These are phyloP conservation scores for Discostella pseudostelligera DNA, from an alignment of 108 stramenopile species.

Conservation along the genomic window DNA sequence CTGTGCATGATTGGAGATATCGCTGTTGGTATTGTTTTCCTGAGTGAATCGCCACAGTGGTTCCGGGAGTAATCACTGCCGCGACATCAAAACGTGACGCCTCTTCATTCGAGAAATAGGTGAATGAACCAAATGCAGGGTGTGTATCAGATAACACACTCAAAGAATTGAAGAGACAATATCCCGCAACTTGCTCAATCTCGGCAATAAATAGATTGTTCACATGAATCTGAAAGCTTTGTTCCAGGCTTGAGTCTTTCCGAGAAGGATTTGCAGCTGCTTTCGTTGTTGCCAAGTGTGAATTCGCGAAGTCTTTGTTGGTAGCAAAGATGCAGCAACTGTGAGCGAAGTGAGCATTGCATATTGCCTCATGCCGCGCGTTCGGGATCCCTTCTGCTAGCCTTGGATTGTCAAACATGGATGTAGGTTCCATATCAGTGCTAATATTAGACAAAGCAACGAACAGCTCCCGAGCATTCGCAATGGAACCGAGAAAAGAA, in stretches of 20 bases:
- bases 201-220: conserved; percentile 56
- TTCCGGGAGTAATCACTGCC: conserved; percentile 53
- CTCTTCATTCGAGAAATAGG: conserved; percentile 46
- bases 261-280: background rate
- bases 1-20: background rate
- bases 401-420: conserved; percentile 43
- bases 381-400: conserved; percentile 59
- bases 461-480: conserved; percentile 70
- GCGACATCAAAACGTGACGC: conserved; percentile 44
- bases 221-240: conserved; percentile 55
- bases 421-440: conserved; percentile 17
- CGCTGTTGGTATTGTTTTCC: conserved; percentile 14
- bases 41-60: conserved; percentile 45
- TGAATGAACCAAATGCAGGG: conserved; percentile 55
- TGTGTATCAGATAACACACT: conserved; percentile 58
- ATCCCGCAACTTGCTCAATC: conserved; percentile 48
- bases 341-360: conserved; percentile 56
- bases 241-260: conserved; percentile 43
- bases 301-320: conserved; percentile 46
- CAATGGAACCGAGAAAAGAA: conserved; percentile 59
- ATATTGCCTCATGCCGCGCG: conserved; percentile 67
- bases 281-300: conserved; percentile 37
- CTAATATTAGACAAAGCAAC: conserved; percentile 43
- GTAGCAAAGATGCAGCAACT: conserved; percentile 57
- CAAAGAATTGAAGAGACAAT: conserved; percentile 53